Evolutionary conservation across 2,329 filamentous ascomycete genomes (phyloP), one percentile per base, ranked within the genome.

Genomic region (Coniella vitis): DNA sequence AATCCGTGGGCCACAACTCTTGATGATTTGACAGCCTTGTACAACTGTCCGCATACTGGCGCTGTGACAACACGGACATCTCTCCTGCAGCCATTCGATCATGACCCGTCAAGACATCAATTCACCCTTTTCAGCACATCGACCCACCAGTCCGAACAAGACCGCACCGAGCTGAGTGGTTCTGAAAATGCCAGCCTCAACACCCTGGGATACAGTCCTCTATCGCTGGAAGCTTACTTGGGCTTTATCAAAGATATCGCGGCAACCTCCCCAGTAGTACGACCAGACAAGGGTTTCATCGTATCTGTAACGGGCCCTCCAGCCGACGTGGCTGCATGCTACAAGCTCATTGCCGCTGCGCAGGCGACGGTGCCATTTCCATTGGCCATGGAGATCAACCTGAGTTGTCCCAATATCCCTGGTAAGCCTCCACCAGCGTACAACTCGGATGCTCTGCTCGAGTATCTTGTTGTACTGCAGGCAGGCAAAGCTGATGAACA

Each of bases 351-450:
- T 51, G 63, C 61, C 50, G 51, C 21, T 40, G 59, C 53, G 52
- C 73, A 69, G 61, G 3, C 41, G 21, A 20, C 69, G 4, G 51
- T 73, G n/a, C 56, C 60, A 1, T 54, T 80, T 55, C 71, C 72
- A 1, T 68, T 87, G 1, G 81, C 81, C 16, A 78, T 90, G 70
- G 87, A 91, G 64, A 71, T 90, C 58, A 91, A 91, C 60, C 76
- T 90, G 25, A 85, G 79, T 29, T 90, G 87, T 57, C 87, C 87
- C 0, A 90, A 91, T 58, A 90, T 90, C 43, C 72, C 76, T 0
- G 68, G 69, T 16, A 75, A 76, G 40, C 81, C 86, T 1, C 87
- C 87, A 1, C 85, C 86, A 5, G 86, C 86, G 0, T 90, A 90
- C 61, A 73, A 77, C 7, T 63, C 69, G 0, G 55, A 56, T 0